Evolutionary conservation across 441 rosid species (phyloP).

Genomic region (Syzygium malaccense): DNA sequence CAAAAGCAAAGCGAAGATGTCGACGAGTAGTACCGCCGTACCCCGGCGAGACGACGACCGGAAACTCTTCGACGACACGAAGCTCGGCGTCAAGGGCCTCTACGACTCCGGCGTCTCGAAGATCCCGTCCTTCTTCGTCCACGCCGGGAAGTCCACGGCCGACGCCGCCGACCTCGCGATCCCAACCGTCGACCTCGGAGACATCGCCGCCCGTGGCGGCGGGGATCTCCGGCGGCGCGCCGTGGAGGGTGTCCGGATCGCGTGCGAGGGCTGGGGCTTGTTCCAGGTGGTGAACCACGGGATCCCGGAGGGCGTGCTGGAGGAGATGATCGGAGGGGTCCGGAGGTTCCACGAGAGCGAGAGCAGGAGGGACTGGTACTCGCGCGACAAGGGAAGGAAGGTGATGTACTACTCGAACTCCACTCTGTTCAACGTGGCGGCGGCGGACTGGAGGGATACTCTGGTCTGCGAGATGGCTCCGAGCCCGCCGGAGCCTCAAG

Average conservation of each 20-base stretch:
- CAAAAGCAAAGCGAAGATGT: not conserved
- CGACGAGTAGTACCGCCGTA: not conserved
- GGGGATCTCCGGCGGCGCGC: not conserved
- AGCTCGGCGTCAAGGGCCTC: not conserved
- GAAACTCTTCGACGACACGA: not conserved
- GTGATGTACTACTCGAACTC: not conserved
- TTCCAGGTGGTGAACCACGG: conserved; percentile 4
- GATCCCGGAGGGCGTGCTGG: not conserved
- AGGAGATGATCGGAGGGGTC: not conserved
- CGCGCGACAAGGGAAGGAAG: not conserved
- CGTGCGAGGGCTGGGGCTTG: not conserved
- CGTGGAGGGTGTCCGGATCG: not conserved
- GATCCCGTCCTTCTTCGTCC: not conserved
- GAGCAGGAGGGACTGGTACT: not conserved
- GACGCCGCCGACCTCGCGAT: not conserved
- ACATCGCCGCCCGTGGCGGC: not conserved
- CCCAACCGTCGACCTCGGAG: not conserved
- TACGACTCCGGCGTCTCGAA: not conserved
- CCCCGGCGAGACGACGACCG: not conserved
- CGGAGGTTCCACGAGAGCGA: not conserved
- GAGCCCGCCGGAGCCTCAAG: not conserved
- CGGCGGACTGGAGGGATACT: not conserved
- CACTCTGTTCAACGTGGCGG: not conserved
- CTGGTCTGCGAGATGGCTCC: not conserved
- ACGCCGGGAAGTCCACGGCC: not conserved